A percentile compares a stretch with the other conserved stretches of the same genome.
Evolutionary conservation across 148 eudicot species (phyloP).

Genomic region (Rhododendron vialii): DNA sequence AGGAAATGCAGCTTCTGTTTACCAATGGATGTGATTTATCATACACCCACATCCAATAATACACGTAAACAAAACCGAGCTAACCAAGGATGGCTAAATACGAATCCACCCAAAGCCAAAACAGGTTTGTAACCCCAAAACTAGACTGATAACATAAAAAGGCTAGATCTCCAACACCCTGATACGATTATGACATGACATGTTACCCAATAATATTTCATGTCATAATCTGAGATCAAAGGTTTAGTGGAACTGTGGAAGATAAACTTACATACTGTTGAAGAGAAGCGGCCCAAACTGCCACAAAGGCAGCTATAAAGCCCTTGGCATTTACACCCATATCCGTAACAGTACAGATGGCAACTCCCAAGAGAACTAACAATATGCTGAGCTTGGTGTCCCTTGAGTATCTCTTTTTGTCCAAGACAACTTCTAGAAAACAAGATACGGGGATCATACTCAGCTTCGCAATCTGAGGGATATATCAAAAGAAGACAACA

Average conservation of each 20-base stretch:
- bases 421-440: constrained; percentile 75
- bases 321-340: constrained; percentile 88
- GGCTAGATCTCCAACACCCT: background rate
- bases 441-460: constrained; percentile 93
- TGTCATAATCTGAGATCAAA: background rate
- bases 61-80: background rate
- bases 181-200: background rate
- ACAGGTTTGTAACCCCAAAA: constrained; percentile 4
- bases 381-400: constrained; percentile 85
- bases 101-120: background rate
- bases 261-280: constrained; percentile 81
- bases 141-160: background rate
- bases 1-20: background rate
- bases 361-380: constrained; percentile 84
- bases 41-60: background rate
- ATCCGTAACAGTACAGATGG: constrained; percentile 90
- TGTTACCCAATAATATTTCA: background rate
- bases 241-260: constrained; percentile 5
- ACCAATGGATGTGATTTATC: background rate
- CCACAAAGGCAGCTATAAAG: constrained; percentile 77
- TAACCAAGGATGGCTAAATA: background rate
- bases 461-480: constrained; percentile 80
- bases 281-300: constrained; percentile 83
- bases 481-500: constrained; percentile 9
- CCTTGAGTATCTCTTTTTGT: constrained; percentile 82